These are phyloP conservation scores for Gardenia jasminoides DNA, from an alignment of 257 asterid genomes.

Conservation along the genomic window DNA sequence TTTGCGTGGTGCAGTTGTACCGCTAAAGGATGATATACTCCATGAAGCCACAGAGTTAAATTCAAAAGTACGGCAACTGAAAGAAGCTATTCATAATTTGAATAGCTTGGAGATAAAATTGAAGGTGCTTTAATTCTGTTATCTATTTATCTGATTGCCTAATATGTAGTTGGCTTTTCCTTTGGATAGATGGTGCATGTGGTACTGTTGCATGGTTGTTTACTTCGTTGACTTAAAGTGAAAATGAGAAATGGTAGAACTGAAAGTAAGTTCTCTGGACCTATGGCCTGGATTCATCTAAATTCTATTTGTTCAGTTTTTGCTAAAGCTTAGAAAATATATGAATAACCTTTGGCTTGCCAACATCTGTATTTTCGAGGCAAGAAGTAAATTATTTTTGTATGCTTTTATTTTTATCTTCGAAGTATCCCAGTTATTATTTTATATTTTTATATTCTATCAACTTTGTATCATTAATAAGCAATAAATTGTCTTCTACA, in stretches of 20 bases:
- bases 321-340: too few species aligned
- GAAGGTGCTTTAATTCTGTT: constrained; percentile 53
- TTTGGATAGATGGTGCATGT: background rate
- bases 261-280: too few species aligned
- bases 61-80: constrained; percentile 48
- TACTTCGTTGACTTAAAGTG: background rate
- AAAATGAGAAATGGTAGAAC: too few species aligned
- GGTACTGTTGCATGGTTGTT: background rate
- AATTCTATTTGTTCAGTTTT: too few species aligned
- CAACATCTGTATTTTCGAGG: background rate
- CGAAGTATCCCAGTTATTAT: background rate
- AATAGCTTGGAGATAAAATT: constrained; percentile 78
- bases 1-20: constrained; percentile 59
- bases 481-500: background rate
- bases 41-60: constrained; percentile 34
- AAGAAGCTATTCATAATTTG: constrained; percentile 60
- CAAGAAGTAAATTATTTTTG: too few species aligned
- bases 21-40: constrained; percentile 49
- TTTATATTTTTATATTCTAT: too few species aligned
- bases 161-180: background rate
- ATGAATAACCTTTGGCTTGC: background rate
- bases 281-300: too few species aligned
- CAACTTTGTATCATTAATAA: too few species aligned
- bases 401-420: too few species aligned
- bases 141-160: constrained; percentile 8